These are phyloP conservation scores for Neostapfia colusana DNA, from an alignment of 176 grass and related monocot genomes.

Conservation along the genomic window DNA sequence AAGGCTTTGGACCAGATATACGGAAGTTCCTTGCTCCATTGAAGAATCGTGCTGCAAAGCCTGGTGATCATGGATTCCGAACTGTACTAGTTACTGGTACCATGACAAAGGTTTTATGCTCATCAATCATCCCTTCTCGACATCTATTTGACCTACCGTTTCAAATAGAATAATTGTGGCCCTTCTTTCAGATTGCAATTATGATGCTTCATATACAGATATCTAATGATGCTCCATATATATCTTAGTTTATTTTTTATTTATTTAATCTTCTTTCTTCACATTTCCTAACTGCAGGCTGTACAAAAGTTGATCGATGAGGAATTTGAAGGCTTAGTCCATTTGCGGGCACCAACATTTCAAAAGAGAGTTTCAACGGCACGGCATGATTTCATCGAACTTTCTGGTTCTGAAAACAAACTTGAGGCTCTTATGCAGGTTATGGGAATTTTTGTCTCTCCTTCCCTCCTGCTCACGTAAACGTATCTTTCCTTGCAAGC, in stretches of 20 bases:
- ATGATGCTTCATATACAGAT: too few relatives aligned
- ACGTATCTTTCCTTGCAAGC: constrained; percentile 3
- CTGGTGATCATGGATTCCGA: constrained; percentile 83
- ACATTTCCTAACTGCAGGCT: constrained; percentile 42
- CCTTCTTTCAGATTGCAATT: neutral
- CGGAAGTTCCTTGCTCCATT: constrained; percentile 85
- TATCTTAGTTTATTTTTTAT: neutral
- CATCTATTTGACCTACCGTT: neutral
- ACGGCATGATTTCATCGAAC: constrained; percentile 92
- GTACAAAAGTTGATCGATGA: constrained; percentile 93
- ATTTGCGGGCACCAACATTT: constrained; percentile 82
- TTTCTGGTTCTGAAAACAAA: constrained; percentile 89
- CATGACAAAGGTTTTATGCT: constrained; percentile 70
- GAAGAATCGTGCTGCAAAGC: constrained; percentile 74
- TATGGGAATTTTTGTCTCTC: constrained; percentile 20
- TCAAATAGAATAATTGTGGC: neutral
- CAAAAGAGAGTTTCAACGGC: constrained; percentile 97
- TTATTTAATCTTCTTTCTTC: constrained; percentile 20
- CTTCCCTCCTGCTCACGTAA: neutral
- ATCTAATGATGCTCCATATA: neutral
- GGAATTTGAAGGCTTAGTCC: constrained; percentile 91
- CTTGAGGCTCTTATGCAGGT: constrained; percentile 97
- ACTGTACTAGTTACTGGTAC: constrained; percentile 89
- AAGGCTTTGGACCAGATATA: constrained; percentile 89
- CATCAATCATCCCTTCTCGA: neutral